Percentiles rank a stretch among this genome's conserved stretches.
Conservation (phyloP, 2,329 filamentous ascomycete species). For the Dryadomyces quercivorus region DNA sequence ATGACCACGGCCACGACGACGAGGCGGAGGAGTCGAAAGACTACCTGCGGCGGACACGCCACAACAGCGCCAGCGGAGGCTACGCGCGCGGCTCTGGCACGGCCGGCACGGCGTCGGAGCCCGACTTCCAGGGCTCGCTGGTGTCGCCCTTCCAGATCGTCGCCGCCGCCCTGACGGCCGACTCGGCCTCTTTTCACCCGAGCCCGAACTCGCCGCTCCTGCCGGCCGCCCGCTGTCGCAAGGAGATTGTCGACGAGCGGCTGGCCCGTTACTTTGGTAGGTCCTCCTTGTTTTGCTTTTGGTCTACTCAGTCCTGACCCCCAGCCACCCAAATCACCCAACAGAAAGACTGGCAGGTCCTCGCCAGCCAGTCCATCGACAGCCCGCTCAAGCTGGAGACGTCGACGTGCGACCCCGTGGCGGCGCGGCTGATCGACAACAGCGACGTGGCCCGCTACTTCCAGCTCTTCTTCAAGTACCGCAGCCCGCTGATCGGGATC, state of each 20-base stretch:
- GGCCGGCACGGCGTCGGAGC: conserved; percentile 5
- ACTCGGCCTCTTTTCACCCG: conserved; percentile 8
- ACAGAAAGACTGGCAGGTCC: conserved; percentile 15
- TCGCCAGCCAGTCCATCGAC: conserved; percentile 12
- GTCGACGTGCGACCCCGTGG: conserved; percentile 13
- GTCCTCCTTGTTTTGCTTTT: not conserved
- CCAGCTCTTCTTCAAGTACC: conserved; percentile 13
- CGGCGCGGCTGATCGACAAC: conserved; percentile 13
- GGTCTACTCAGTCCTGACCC: not conserved
- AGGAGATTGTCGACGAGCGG: conserved; percentile 9
- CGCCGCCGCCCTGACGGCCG: conserved; percentile 12
- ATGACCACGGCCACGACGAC: not conserved
- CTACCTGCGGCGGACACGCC: not conserved
- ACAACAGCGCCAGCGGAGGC: not conserved
- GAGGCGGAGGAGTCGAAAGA: not conserved
- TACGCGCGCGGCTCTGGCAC: not conserved
- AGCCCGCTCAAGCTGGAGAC: conserved; percentile 14
- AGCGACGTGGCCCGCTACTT: conserved; percentile 12
- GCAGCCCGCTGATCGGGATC: conserved; percentile 14
- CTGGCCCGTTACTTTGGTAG: conserved; percentile 12
- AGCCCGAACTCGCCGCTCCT: conserved; percentile 7
- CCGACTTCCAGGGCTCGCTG: conserved; percentile 9
- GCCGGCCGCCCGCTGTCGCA: conserved; percentile 3
- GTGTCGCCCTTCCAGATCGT: conserved; percentile 15
- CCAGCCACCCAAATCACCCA: conserved; percentile 9